Evolutionary conservation across 2,329 filamentous ascomycete species (phyloP).

Genomic region (Xylariaceae sp.): DNA sequence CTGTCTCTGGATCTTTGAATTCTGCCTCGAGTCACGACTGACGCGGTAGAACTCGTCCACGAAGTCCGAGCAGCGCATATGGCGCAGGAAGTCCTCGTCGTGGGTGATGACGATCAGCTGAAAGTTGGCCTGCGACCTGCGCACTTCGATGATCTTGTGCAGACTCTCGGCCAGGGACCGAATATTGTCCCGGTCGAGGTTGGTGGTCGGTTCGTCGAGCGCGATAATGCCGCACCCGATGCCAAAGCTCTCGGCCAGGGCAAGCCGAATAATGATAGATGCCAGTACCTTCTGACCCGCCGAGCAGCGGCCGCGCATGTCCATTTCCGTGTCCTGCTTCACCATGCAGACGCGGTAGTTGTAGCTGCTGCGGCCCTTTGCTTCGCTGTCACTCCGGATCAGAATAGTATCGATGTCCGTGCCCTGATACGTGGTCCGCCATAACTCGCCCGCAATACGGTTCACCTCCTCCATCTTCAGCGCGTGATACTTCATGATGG

Average conservation of each 20-base stretch:
- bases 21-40: constrained; percentile 75
- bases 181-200: constrained; percentile 94
- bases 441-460: constrained; percentile 89
- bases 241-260: constrained; percentile 93
- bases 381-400: constrained; percentile 88
- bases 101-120: constrained; percentile 98
- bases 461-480: constrained; percentile 99
- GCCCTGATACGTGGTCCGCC: constrained; percentile 93
- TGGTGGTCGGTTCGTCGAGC: constrained; percentile 95
- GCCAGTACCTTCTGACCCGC: constrained; percentile 96
- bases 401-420: constrained; percentile 96
- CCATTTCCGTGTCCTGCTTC: constrained; percentile 96
- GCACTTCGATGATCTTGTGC: constrained; percentile 78
- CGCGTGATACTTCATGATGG: constrained; percentile 94
- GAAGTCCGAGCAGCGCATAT: constrained; percentile 93
- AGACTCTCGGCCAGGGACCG: constrained; percentile 79
- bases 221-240: constrained; percentile 94
- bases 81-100: constrained; percentile 89
- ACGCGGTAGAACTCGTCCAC: constrained; percentile 90
- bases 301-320: constrained; percentile 97
- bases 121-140: constrained; percentile 87
- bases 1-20: constrained; percentile 76
- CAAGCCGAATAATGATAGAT: constrained; percentile 94
- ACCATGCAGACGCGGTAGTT: constrained; percentile 99
- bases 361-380: constrained; percentile 73